Percentiles rank a stretch among this genome's conserved stretches.
Evolutionary conservation across 768 basidiomycete species (phyloP).

Genomic region (Mycena haematopus): DNA sequence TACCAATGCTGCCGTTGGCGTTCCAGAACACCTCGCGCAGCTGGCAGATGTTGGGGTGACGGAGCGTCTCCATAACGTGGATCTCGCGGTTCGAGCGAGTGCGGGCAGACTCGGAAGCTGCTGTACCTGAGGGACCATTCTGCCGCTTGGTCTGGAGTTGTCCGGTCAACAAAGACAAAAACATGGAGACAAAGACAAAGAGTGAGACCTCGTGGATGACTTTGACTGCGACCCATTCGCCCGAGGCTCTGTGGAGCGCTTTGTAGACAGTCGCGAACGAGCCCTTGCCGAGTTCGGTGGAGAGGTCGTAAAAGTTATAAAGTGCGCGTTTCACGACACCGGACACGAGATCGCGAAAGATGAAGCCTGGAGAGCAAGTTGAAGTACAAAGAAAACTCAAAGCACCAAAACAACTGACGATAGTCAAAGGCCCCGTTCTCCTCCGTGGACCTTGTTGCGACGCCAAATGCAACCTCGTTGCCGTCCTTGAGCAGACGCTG

Average conservation of each 20-base stretch:
- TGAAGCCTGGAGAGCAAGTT: slow-evolving; percentile 58
- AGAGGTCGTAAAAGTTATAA: slow-evolving; percentile 70
- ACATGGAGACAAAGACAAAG: background rate
- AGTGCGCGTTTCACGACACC: slow-evolving; percentile 58
- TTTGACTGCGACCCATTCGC: slow-evolving; percentile 86
- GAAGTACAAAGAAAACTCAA: background rate
- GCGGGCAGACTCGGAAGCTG: background rate
- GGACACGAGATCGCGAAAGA: slow-evolving; percentile 69
- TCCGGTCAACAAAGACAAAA: background rate
- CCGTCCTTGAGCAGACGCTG: slow-evolving; percentile 72
- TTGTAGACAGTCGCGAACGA: slow-evolving; percentile 92
- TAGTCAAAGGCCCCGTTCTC: slow-evolving; percentile 68
- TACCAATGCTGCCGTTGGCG: slow-evolving; percentile 39
- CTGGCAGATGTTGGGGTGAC: slow-evolving; percentile 66
- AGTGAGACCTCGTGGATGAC: slow-evolving; percentile 66
- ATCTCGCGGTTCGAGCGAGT: slow-evolving; percentile 51
- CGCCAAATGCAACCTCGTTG: slow-evolving; percentile 88
- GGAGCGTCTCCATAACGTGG: slow-evolving; percentile 57
- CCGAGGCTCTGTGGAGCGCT: slow-evolving; percentile 74
- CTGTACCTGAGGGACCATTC: background rate
- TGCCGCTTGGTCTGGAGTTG: slow-evolving; percentile 36
- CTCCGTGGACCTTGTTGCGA: slow-evolving; percentile 50
- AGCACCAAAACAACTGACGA: slow-evolving; percentile 52
- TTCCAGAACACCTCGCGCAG: slow-evolving; percentile 65
- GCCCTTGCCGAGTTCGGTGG: slow-evolving; percentile 82